Evolutionary conservation across 2,329 filamentous ascomycete genomes (phyloP).

Genomic region (Fusarium protoensiforme): DNA sequence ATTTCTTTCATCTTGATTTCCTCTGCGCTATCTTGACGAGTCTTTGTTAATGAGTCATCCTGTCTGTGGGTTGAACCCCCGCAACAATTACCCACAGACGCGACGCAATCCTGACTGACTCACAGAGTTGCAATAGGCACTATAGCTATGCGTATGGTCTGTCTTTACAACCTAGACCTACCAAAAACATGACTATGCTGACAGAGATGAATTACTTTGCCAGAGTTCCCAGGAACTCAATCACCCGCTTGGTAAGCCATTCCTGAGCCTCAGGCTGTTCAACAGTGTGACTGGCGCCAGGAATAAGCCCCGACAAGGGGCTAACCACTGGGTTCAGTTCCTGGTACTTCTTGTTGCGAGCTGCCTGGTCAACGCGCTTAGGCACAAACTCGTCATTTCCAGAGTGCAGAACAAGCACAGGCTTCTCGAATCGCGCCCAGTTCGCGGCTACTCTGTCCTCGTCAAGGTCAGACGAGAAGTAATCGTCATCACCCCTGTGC

Average conservation of each 20-base stretch:
- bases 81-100: not conserved
- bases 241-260: slow-evolving; percentile 62
- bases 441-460: slow-evolving; percentile 65
- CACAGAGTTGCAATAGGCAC: not conserved
- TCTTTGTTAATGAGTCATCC: not conserved
- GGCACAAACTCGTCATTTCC: slow-evolving; percentile 75
- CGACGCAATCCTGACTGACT: not conserved
- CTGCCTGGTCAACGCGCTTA: slow-evolving; percentile 64
- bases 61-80: not conserved
- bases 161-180: not conserved
- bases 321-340: slow-evolving; percentile 57
- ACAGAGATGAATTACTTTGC: slow-evolving; percentile 5
- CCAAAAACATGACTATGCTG: not conserved
- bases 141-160: not conserved
- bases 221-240: slow-evolving; percentile 55
- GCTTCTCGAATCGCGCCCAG: slow-evolving; percentile 73
- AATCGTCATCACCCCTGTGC: slow-evolving; percentile 80
- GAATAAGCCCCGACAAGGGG: slow-evolving; percentile 63
- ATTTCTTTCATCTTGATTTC: not conserved
- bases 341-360: slow-evolving; percentile 68
- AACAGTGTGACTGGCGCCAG: slow-evolving; percentile 63
- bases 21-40: not conserved
- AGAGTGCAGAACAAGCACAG: slow-evolving; percentile 73
- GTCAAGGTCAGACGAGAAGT: slow-evolving; percentile 83
- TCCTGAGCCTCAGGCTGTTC: slow-evolving; percentile 56